Conservation (phyloP, 495 filamentous ascomycete genomes). For the Staphylotrichum tortipilum region DNA sequence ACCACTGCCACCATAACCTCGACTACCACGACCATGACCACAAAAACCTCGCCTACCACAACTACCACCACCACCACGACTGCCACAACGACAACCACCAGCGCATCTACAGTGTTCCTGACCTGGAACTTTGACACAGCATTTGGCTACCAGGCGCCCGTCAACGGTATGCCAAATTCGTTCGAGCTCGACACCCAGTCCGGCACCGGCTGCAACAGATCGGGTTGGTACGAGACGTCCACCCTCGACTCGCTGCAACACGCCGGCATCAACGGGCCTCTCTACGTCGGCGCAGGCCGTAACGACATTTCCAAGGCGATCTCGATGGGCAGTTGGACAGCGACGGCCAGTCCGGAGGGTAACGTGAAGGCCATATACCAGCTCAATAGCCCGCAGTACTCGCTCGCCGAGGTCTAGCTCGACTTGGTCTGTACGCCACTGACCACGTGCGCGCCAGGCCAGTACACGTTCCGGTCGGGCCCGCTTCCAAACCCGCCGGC, state of each 20-base stretch:
- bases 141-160: slow-evolving; percentile 15
- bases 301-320: slow-evolving; percentile 23
- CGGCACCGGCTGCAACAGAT: slow-evolving; percentile 16
- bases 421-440: slow-evolving; percentile 12
- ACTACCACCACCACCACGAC: too few species aligned
- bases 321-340: slow-evolving; percentile 17
- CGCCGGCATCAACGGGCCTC: slow-evolving; percentile 13
- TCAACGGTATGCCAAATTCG: not conserved
- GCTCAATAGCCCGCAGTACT: slow-evolving; percentile 9
- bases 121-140: slow-evolving; percentile 13
- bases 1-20: too few species aligned
- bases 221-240: slow-evolving; percentile 21
- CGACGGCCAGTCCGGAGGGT: slow-evolving; percentile 8
- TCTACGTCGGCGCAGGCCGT: slow-evolving; percentile 22
- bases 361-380: slow-evolving; percentile 17
- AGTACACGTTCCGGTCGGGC: slow-evolving; percentile 13
- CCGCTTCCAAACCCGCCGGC: not conserved
- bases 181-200: slow-evolving; percentile 10
- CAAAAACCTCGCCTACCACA: too few species aligned
- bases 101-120: not conserved
- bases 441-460: slow-evolving; percentile 18
- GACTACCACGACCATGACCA: too few species aligned
- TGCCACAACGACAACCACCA: too few species aligned
- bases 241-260: slow-evolving; percentile 15
- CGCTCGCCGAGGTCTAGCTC: slow-evolving; percentile 15